These are phyloP conservation scores for Vararia minispora DNA, from an alignment of 768 basidiomycete genomes.

Conservation along the genomic window DNA sequence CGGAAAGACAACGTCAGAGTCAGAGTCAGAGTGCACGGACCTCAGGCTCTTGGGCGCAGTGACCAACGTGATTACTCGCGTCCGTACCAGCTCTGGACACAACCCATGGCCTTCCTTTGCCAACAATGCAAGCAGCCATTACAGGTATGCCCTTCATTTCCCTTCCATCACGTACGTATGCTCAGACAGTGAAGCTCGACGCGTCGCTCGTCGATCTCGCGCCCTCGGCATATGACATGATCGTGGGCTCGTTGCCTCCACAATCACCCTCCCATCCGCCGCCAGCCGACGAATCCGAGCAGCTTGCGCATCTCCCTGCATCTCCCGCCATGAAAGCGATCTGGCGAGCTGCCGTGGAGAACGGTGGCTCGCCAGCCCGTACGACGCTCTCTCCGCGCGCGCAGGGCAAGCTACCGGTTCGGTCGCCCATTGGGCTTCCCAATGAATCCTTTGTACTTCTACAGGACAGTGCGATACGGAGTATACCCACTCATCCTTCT, in stretches of 20 bases:
- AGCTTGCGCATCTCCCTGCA: conserved; percentile 35
- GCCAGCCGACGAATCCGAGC: conserved; percentile 31
- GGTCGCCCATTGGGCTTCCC: conserved; percentile 41
- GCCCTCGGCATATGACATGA: conserved; percentile 81
- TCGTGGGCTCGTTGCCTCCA: conserved; percentile 58
- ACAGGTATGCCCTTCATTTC: conserved; percentile 36
- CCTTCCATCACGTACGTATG: conserved; percentile 4
- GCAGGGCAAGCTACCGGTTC: conserved; percentile 51
- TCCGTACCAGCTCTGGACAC: too few relatives aligned
- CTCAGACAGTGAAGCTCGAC: conserved; percentile 46
- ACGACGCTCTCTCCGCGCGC: conserved; percentile 39
- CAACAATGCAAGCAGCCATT: conserved; percentile 90
- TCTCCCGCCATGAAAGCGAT: conserved; percentile 44
- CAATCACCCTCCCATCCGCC: conserved; percentile 31
- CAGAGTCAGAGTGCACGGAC: too few relatives aligned
- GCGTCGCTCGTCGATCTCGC: conserved; percentile 83
- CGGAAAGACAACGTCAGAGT: too few relatives aligned
- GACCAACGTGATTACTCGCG: conserved; percentile 9
- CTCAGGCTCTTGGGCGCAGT: too few relatives aligned
- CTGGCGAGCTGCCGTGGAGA: conserved; percentile 48
- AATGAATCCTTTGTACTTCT: conserved; percentile 88
- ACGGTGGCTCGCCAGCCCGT: conserved; percentile 20
- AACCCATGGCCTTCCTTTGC: conserved; percentile 50
- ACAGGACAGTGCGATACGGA: conserved; percentile 70
- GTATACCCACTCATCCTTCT: conserved; percentile 48